Evolutionary conservation across 352 stramenopile species (phyloP), one percentile per base, ranked within the genome.

Genomic region (Phytophthora citrophthora): DNA sequence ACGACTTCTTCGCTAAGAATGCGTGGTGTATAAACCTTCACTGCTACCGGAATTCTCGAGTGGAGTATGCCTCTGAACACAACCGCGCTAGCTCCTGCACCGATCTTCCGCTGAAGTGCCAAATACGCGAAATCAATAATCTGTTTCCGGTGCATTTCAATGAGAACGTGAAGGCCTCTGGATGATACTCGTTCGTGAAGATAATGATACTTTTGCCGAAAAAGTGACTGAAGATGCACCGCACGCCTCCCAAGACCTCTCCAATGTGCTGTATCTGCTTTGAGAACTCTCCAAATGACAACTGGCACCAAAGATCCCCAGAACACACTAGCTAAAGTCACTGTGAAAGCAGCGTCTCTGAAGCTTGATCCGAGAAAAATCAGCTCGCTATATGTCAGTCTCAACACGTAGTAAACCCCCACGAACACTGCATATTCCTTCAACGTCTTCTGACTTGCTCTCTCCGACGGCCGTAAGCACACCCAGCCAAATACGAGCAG

Each of bases 1-100:
- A 95, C 84, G 1, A 76, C 77, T 26, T 89, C 77, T 20, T 93
- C 82, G 0, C 68, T 80, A 16, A 93, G 49, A 7, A 83, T 49
- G 0, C 60, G 68, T 2, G 86, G 86, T 5, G 82, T 89, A 58
- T 92, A 94, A 18, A 94, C 84, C 54, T 94, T 94, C 48, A 93
- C 79, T 8, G 87, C 87, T 0, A 95, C 85, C 1, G 70, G 67
- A 8, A 68, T 58, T 29, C 74, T 84, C 26, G 72, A 79, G 49
- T 89, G 58, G 16, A 95, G 71, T 11, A 69, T 62, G 15, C 87
- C 87, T 44, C 73, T 72, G 56, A 90, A 93, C 29, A 94, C 86
- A 4, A 79, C 60, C 2, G 86, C 79, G 45, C 67, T 92, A 34
- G 81, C 61, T 23, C 86, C 86, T 16, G 65, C 49, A 20, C 81